Conservation (phyloP, 352 stramenopile species). For the Pythium aquatile region DNA sequence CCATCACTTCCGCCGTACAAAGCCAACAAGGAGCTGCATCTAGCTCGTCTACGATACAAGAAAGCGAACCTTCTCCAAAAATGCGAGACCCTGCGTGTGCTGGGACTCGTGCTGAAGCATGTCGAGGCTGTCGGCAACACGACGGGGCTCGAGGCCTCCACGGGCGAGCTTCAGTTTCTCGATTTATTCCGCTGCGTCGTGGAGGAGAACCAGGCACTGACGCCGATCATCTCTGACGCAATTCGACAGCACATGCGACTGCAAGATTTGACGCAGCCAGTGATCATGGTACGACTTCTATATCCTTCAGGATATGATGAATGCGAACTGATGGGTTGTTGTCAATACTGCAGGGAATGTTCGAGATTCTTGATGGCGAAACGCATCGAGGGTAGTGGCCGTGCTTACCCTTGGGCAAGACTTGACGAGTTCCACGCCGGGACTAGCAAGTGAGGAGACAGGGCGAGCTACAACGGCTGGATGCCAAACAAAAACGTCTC, state of each 20-base stretch:
- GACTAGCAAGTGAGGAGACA: too few species aligned
- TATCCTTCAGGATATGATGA: background rate
- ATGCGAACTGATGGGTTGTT: background rate
- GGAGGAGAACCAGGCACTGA: constrained; percentile 63
- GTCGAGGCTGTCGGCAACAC: constrained; percentile 43
- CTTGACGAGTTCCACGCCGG: too few species aligned
- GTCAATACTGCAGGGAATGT: constrained; percentile 9
- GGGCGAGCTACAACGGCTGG: too few species aligned
- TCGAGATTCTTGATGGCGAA: constrained; percentile 9
- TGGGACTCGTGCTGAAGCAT: constrained; percentile 47
- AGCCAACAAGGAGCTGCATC: constrained; percentile 50
- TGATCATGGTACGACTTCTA: constrained; percentile 36
- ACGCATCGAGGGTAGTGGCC: constrained; percentile 8
- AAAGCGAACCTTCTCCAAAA: constrained; percentile 59
- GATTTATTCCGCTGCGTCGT: constrained; percentile 69
- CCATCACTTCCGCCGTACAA: constrained; percentile 50
- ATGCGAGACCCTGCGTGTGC: constrained; percentile 55
- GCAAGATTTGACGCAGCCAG: constrained; percentile 41
- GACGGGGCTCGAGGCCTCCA: constrained; percentile 46
- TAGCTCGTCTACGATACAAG: constrained; percentile 52
- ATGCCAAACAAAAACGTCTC: too few species aligned
- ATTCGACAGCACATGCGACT: constrained; percentile 43
- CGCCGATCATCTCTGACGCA: constrained; percentile 50
- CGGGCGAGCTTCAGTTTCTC: constrained; percentile 61
- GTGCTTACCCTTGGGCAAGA: too few species aligned